These are phyloP conservation scores for Nakazawaea ishiwadae DNA, from an alignment of 805 yeast genomes.

Conservation along the genomic window DNA sequence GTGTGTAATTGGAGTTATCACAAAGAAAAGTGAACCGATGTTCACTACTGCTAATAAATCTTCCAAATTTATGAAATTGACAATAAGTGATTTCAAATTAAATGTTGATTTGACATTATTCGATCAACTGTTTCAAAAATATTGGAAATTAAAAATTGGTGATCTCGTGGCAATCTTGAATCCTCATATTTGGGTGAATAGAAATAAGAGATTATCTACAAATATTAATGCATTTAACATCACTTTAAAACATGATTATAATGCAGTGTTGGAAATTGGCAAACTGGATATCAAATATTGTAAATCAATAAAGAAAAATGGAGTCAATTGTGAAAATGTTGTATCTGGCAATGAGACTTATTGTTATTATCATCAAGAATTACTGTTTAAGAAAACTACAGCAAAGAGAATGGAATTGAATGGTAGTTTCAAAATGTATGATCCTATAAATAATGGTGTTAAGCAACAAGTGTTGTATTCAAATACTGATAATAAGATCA, in stretches of 20 bases:
- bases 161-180: slow-evolving; percentile 71
- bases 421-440: slow-evolving; percentile 49
- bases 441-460: slow-evolving; percentile 45
- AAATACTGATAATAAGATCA: slow-evolving; percentile 18
- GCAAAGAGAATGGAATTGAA: slow-evolving; percentile 76
- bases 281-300: slow-evolving; percentile 69
- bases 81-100: slow-evolving; percentile 63
- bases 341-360: slow-evolving; percentile 50
- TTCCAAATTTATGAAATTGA: slow-evolving; percentile 54
- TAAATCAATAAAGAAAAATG: slow-evolving; percentile 39
- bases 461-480: slow-evolving; percentile 36
- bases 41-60: slow-evolving; percentile 31
- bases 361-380: slow-evolving; percentile 72
- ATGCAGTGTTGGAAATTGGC: slow-evolving; percentile 70
- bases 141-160: slow-evolving; percentile 72
- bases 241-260: slow-evolving; percentile 42
- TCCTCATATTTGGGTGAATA: slow-evolving; percentile 48
- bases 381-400: slow-evolving; percentile 43
- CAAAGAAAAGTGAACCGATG: slow-evolving; percentile 50
- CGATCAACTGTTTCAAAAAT: slow-evolving; percentile 62
- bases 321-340: slow-evolving; percentile 52
- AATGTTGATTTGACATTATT: slow-evolving; percentile 59
- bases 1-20: slow-evolving; percentile 71
- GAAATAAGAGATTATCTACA: slow-evolving; percentile 23
- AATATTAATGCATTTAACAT: slow-evolving; percentile 42